Evolutionary conservation across 345 rosid species (phyloP).

Genomic region (Toxicodendron radicans): DNA sequence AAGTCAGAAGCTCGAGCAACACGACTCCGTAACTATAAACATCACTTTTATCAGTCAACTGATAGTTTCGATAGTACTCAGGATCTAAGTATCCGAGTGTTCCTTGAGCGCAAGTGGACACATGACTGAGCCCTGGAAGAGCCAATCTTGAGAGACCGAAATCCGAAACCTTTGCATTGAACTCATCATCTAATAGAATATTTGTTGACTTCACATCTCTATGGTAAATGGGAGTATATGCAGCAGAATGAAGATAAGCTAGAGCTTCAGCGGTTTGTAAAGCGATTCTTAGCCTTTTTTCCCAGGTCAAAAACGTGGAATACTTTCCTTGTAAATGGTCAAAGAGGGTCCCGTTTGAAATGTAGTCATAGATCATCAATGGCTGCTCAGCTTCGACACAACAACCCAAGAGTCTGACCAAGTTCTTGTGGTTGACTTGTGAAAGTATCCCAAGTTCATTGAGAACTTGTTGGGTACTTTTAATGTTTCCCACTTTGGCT

Average conservation of each 20-base stretch:
- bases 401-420: conserved; percentile 60
- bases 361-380: conserved; percentile 58
- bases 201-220: conserved; percentile 66
- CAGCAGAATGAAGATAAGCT: conserved; percentile 56
- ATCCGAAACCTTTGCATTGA: conserved; percentile 54
- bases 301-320: conserved; percentile 44
- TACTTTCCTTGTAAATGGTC: conserved; percentile 52
- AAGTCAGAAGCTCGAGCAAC: conserved; percentile 57
- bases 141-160: conserved; percentile 67
- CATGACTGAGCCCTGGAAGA: conserved; percentile 55
- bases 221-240: conserved; percentile 56
- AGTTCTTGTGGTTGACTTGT: conserved; percentile 64
- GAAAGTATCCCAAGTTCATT: conserved; percentile 68
- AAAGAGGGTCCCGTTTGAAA: conserved; percentile 55
- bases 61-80: conserved; percentile 59
- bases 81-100: conserved; percentile 68
- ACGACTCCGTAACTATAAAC: conserved; percentile 62
- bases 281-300: conserved; percentile 48
- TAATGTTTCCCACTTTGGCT: conserved; percentile 66
- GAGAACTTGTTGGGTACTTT: conserved; percentile 62
- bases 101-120: conserved; percentile 68
- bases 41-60: conserved; percentile 59
- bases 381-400: conserved; percentile 60
- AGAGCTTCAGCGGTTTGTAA: conserved; percentile 60
- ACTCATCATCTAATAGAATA: conserved; percentile 47